Conservation (phyloP, 305 asterid species). For the Caryopteris hybrid region DNA sequence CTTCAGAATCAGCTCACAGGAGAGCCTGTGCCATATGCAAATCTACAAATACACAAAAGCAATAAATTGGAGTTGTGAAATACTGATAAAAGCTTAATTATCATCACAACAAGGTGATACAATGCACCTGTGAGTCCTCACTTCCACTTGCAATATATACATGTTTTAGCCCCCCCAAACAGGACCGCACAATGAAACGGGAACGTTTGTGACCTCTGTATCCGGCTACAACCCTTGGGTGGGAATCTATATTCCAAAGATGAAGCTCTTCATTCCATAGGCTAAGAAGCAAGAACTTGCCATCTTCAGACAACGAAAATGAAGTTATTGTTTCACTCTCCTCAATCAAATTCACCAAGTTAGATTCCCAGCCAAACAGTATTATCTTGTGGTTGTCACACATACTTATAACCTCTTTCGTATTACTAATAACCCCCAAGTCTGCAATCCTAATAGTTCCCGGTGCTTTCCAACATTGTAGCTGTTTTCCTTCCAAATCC, state of each 20-base stretch:
- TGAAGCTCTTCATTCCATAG: constrained; percentile 63
- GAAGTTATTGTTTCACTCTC: constrained; percentile 69
- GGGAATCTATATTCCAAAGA: constrained; percentile 70
- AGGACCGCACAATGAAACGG: constrained; percentile 66
- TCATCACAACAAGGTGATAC: background rate
- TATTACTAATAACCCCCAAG: constrained; percentile 52
- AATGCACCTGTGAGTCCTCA: constrained; percentile 77
- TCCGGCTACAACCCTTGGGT: constrained; percentile 39
- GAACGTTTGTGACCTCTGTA: constrained; percentile 75
- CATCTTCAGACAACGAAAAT: constrained; percentile 64
- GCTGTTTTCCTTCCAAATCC: constrained; percentile 78
- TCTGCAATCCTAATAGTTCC: constrained; percentile 54
- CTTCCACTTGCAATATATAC: constrained; percentile 87
- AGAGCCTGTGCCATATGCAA: constrained; percentile 64
- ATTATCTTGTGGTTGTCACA: constrained; percentile 49
- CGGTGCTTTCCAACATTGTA: constrained; percentile 66
- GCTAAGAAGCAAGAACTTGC: constrained; percentile 68
- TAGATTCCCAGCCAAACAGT: constrained; percentile 60
- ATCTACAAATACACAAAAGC: constrained; percentile 31
- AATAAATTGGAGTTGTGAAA: constrained; percentile 7
- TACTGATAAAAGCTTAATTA: background rate
- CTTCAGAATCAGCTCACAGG: constrained; percentile 44
- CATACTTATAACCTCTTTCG: constrained; percentile 63
- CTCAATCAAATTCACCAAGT: constrained; percentile 48
- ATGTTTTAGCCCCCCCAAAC: constrained; percentile 79